Conservation (phyloP, 345 rosid species). For the Eucalyptus dawsonii region DNA sequence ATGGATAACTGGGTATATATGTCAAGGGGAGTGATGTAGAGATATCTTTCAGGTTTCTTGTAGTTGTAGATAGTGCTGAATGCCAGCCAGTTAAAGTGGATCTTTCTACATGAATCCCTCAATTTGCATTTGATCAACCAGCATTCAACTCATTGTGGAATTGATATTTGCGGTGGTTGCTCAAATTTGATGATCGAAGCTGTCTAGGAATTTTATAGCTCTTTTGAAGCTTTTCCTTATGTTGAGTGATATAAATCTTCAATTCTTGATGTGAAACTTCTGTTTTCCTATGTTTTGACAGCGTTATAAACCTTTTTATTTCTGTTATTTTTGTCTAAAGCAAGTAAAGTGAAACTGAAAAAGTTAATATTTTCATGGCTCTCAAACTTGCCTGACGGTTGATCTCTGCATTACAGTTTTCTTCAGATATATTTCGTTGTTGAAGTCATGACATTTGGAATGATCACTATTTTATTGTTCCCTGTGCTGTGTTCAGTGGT, state of each 20-base stretch:
- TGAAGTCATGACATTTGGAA: background rate
- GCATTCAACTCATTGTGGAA: background rate
- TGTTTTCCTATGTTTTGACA: background rate
- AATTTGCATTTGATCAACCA: background rate
- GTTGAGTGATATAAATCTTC: background rate
- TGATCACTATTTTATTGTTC: background rate
- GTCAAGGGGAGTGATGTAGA: background rate
- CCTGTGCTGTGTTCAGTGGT: conserved; percentile 49
- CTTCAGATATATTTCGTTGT: background rate
- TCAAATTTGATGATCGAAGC: background rate
- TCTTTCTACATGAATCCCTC: background rate
- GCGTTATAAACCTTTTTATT: background rate
- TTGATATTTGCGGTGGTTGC: background rate
- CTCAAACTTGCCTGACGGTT: background rate
- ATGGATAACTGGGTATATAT: background rate
- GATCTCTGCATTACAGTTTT: background rate
- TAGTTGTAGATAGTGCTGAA: background rate
- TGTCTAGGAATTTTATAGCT: background rate
- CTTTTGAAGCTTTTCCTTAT: background rate
- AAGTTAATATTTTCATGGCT: background rate
- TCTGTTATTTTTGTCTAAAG: background rate
- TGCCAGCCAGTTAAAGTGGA: background rate
- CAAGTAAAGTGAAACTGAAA: background rate
- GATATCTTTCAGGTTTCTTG: background rate
- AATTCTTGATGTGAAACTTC: background rate